phyloP scores from a whole-genome alignment of 2,329 filamentous ascomycete genomes.

The Microdochium paspali region DNA sequence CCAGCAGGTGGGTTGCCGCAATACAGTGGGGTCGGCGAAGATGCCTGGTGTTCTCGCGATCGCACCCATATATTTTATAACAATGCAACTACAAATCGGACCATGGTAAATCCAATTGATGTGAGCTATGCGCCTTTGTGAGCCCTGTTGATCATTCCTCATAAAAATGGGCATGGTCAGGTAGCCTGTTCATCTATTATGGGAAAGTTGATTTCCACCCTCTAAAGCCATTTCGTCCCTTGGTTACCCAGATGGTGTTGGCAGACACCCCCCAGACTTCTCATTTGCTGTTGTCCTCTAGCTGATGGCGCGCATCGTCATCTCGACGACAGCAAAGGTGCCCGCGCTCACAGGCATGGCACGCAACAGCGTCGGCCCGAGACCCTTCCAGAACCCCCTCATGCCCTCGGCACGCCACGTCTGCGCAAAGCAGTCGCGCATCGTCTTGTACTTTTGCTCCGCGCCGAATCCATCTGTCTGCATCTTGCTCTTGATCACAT shows the following conservation, averaged over 20 bases:
- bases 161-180: no score
- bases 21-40: not conserved
- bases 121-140: no score
- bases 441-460: conserved; percentile 63
- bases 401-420: conserved; percentile 69
- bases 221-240: no score
- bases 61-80: no score
- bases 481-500: conserved; percentile 99
- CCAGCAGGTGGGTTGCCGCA: not conserved
- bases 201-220: no score
- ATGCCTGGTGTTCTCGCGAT: no score
- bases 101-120: no score
- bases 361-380: conserved; percentile 81
- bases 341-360: conserved; percentile 96
- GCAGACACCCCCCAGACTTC: no score
- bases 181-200: no score
- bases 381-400: conserved; percentile 88
- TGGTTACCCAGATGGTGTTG: no score
- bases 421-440: conserved; percentile 84
- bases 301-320: conserved; percentile 54
- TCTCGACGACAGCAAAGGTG: conserved; percentile 82
- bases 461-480: conserved; percentile 86
- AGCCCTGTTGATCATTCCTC: no score
- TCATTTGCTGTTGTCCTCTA: conserved; percentile 5
- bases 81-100: no score